These are phyloP conservation scores for Leishmania amazonensis DNA, from an alignment of 208 protist genomes.

Conservation along the genomic window DNA sequence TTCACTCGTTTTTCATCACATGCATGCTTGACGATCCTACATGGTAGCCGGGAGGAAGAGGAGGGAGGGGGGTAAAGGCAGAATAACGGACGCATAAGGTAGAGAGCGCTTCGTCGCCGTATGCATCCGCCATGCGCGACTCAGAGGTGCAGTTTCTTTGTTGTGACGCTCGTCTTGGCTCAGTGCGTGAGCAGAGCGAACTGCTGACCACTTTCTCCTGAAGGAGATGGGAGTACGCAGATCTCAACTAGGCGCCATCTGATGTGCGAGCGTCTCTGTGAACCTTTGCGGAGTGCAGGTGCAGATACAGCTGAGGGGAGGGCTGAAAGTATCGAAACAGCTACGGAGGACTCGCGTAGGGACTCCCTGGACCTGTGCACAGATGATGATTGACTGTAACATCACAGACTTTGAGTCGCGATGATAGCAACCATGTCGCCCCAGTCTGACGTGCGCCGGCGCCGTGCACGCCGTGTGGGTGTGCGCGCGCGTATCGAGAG, in stretches of 20 bases:
- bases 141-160: background rate
- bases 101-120: background rate
- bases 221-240: background rate
- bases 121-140: background rate
- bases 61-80: background rate
- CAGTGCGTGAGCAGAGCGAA: background rate
- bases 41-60: background rate
- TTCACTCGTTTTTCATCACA: background rate
- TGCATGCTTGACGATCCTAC: background rate
- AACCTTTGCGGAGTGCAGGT: background rate
- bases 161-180: background rate
- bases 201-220: background rate
- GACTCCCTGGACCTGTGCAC: background rate
- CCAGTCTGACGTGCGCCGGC: constrained; percentile 7
- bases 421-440: constrained; percentile 12
- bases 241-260: background rate
- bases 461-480: background rate
- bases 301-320: background rate
- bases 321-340: background rate
- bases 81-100: background rate
- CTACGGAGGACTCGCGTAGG: background rate
- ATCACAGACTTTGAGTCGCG: constrained; percentile 9
- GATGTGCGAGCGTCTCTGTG: background rate
- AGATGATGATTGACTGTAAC: constrained; percentile 13
- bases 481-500: background rate